Base-by-base conservation (phyloP, 495 filamentous ascomycete genomes). In the Neurospora africana region DNA sequence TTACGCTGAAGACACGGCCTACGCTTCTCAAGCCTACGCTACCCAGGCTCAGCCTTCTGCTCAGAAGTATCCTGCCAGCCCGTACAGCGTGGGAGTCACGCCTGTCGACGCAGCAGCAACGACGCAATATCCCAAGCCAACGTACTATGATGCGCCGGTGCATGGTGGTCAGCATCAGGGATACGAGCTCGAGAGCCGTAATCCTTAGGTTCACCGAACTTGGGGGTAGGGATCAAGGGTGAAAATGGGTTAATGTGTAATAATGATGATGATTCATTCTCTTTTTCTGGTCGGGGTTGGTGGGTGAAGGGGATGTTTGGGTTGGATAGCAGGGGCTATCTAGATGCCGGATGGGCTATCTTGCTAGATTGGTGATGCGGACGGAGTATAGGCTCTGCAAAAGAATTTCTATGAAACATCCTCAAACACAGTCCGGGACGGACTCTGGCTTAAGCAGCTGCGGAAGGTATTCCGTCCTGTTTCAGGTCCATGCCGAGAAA, bases 1-100 rank as follows among this genome's bases (percentile, higher is more conserved):
- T 41, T 61, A 61, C 53, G 53, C 53, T 17, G 67, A 43, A 40
- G 43, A 72, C 65, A 71, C 70, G 10, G 65, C 40, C 44, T 73
- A 61, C 17, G 43, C 69, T 44, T 47, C 74, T 43, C 68, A 72
- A 41, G 21, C 65, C 1, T 61, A 61, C 6, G 53, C 53, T 2
- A 1, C 2, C 53, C 53, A 61, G 15, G 53, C 27, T 7, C 11
- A 61, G 23, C 53, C 53, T 17, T 61, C 53, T 7, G 27, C 6
- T 19, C 53, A 61, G 53, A 33, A 61, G 15, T 61, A 33, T 61
- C 15, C 53, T 33, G 21, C 47, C 2, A 61, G 53, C 27, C 53
- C 53, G 3, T 61, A 61, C 8, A 61, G 6, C 53, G 27, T 61
- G 23, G 53, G 53, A 1, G 53, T 61, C 27, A 30, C 27, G 3